Evolutionary conservation across 2,329 filamentous ascomycete species (phyloP).

Genomic region (Aspergillus spinulosporus): DNA sequence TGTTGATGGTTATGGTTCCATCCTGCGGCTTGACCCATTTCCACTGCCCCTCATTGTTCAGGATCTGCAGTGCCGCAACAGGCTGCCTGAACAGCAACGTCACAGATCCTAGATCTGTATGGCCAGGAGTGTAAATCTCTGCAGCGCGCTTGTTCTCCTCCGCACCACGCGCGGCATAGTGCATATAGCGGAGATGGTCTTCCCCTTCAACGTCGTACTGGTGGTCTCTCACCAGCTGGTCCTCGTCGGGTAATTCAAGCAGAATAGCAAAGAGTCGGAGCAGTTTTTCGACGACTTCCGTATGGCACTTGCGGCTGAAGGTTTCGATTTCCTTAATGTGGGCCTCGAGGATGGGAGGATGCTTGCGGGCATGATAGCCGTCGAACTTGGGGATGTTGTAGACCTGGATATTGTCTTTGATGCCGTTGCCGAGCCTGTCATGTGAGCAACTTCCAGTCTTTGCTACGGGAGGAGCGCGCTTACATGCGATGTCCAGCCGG

Average conservation of each 20-base stretch:
- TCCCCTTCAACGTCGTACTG: slow-evolving; percentile 60
- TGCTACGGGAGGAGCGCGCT: slow-evolving; percentile 4
- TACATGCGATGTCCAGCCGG: slow-evolving; percentile 46
- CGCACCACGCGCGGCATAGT: slow-evolving; percentile 52
- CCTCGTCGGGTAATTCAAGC: slow-evolving; percentile 60
- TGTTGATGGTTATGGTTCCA: slow-evolving; percentile 55
- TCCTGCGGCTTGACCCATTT: slow-evolving; percentile 53
- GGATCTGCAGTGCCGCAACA: slow-evolving; percentile 58
- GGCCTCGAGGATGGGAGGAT: slow-evolving; percentile 51
- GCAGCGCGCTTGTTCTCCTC: slow-evolving; percentile 51
- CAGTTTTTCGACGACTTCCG: slow-evolving; percentile 42
- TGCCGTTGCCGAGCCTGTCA: slow-evolving; percentile 39
- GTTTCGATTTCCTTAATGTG: slow-evolving; percentile 57
- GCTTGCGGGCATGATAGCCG: slow-evolving; percentile 46
- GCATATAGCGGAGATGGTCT: slow-evolving; percentile 64
- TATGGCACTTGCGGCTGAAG: slow-evolving; percentile 49
- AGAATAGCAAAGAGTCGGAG: slow-evolving; percentile 62
- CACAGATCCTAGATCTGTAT: slow-evolving; percentile 59
- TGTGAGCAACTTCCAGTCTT: no score
- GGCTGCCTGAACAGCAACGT: slow-evolving; percentile 62
- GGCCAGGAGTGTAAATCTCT: slow-evolving; percentile 50
- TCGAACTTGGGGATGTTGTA: slow-evolving; percentile 63
- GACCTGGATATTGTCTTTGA: slow-evolving; percentile 59
- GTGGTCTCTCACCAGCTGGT: slow-evolving; percentile 58
- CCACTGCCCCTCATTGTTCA: slow-evolving; percentile 51